Evolutionary conservation across 208 protist species (phyloP).

Genomic region (Trypanosoma congolense): DNA sequence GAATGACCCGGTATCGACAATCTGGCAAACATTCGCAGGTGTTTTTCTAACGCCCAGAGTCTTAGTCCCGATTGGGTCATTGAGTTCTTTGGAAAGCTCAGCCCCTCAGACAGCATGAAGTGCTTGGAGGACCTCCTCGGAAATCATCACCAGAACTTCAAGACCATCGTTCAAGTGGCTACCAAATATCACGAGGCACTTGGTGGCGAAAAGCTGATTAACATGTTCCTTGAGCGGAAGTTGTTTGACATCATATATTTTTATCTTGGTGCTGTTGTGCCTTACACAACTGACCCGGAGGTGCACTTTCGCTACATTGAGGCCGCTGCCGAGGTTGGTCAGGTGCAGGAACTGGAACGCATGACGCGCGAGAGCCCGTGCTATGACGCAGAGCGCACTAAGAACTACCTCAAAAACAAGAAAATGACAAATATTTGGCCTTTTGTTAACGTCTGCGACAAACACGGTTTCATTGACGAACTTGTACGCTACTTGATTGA

Average conservation of each 20-base stretch:
- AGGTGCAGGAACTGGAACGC: conserved; percentile 98
- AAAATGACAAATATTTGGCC: conserved; percentile 98
- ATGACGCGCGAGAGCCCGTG: conserved; percentile 97
- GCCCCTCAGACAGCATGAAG: conserved; percentile 94
- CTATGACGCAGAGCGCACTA: conserved; percentile 97
- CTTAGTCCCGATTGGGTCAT: conserved; percentile 95
- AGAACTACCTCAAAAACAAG: conserved; percentile 99
- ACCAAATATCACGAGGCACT: conserved; percentile 98
- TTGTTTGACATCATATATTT: conserved; percentile 95
- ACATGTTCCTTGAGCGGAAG: conserved; percentile 95
- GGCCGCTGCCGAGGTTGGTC: conserved; percentile 95
- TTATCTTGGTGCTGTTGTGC: conserved; percentile 97
- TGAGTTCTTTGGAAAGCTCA: conserved; percentile 96
- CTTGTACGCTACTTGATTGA: conserved; percentile 97
- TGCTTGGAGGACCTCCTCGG: conserved; percentile 95
- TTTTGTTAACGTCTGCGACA: conserved; percentile 99
- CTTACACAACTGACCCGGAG: conserved; percentile 94
- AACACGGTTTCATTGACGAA: conserved; percentile 98
- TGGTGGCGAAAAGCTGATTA: conserved; percentile 91
- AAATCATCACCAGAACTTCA: conserved; percentile 96
- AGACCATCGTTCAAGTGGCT: conserved; percentile 97
- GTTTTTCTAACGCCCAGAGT: conserved; percentile 92
- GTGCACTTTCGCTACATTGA: conserved; percentile 99
- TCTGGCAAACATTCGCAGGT: conserved; percentile 97
- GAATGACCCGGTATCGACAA: conserved; percentile 74